phyloP scores from a whole-genome alignment of 345 rosid genomes.

The Stellera chamaejasme region DNA sequence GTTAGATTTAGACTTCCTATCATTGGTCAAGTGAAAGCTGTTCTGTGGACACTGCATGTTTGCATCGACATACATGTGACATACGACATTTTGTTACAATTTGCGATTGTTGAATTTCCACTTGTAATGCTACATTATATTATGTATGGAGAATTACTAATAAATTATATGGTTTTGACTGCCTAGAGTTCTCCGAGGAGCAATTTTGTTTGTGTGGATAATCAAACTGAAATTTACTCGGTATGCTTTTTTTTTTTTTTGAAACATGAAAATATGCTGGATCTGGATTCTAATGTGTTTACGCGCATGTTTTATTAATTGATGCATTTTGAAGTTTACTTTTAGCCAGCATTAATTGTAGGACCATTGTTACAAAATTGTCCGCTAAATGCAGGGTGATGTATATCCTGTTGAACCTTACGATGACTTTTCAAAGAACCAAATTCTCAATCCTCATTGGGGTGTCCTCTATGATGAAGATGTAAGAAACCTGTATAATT shows the following conservation, averaged over 20 bases:
- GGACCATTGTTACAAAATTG: conserved; percentile 4
- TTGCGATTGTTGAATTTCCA: too few relatives aligned
- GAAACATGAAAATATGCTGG: neutral
- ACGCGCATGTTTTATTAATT: conserved; percentile 2
- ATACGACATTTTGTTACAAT: too few relatives aligned
- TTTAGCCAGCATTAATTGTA: conserved; percentile 6
- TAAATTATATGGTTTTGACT: too few relatives aligned
- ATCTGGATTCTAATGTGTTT: conserved; percentile 2
- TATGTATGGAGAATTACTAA: too few relatives aligned
- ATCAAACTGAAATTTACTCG: neutral
- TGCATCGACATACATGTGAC: too few relatives aligned
- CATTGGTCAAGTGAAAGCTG: too few relatives aligned
- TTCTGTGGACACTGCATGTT: too few relatives aligned
- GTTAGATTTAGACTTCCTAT: too few relatives aligned
- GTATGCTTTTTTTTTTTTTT: neutral
- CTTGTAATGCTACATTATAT: too few relatives aligned
- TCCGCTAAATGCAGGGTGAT: conserved; percentile 54
- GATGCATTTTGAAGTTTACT: neutral
- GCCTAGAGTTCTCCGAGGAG: too few relatives aligned
- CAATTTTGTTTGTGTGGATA: too few relatives aligned
- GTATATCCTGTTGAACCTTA: conserved; percentile 89
- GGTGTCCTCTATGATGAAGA: conserved; percentile 83
- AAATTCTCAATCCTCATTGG: conserved; percentile 95
- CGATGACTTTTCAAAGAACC: conserved; percentile 31
- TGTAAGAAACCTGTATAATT: conserved; percentile 38